Base-by-base conservation (phyloP, 2,329 filamentous ascomycete species). In the Microdochium paspali region DNA sequence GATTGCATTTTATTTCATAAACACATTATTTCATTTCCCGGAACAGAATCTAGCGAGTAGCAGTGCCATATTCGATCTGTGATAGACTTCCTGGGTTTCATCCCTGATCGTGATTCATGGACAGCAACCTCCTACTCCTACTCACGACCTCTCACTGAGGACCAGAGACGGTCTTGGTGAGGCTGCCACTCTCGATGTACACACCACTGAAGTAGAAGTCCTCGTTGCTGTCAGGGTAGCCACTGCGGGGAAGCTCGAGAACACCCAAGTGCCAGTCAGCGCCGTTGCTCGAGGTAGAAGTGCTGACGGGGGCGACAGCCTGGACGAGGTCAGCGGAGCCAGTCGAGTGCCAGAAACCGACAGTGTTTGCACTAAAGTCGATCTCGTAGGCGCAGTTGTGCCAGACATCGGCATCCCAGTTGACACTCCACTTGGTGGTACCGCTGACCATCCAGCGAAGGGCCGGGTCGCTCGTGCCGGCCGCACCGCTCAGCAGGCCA, bases 301-400 rank as follows among this genome's bases (percentile, higher is more conserved):
- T 77, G 4, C 71, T 71, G 44, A 87, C 73, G 1, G 82, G 79
- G 3, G 73, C 72, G 4, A 82, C 80, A 1, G 76, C 76, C 59
- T 78, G 73, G 47, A 65, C 71, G 21, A 88, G 67, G 20, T 74
- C 65, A 30, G 74, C 72, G 13, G 69, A 67, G 30, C 81, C 83
- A 15, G 79, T 82, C 1, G 81, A 85, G 63, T 87, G 81, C 76
- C 82, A 87, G 65, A 87, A 80, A 12, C 75, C 76, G 25, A 88
- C 82, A 4, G 73, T 79, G 53, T 73, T 68, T 32, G 69, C 74
- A 15, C 64, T 65, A 57, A 88, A 89, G 67, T 88, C 77, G 49
- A 87, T 85, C 61, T 82, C 82, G 58, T 87, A 87, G 44, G 83
- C 84, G 56, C 87, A 73, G 60, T 89, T 89, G 63, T 88, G 84